phyloP scores from a whole-genome alignment of 805 yeast species.

The Schizosaccharomyces octosporus region DNA sequence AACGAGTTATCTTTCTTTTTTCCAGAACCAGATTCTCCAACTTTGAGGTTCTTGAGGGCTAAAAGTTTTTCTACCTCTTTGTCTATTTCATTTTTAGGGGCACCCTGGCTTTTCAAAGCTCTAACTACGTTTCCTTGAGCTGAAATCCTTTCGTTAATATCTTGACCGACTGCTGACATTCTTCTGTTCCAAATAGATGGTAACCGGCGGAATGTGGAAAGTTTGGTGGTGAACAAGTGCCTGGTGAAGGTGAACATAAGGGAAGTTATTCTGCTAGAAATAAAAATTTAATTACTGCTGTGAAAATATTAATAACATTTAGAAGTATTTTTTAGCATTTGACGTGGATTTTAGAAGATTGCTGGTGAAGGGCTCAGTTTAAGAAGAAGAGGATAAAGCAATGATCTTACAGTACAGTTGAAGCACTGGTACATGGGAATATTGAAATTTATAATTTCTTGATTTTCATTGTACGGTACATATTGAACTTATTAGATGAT shows the following conservation, averaged over 20 bases:
- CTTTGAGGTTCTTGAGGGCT: background rate
- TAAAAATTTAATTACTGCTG: background rate
- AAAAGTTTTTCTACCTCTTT: background rate
- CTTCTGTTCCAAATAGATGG: background rate
- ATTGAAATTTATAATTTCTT: too few relatives aligned
- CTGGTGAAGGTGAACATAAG: background rate
- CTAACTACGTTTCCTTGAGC: background rate
- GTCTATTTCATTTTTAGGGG: background rate
- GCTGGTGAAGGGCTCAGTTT: too few relatives aligned
- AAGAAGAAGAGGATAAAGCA: too few relatives aligned
- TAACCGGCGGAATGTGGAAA: background rate
- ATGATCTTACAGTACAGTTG: too few relatives aligned
- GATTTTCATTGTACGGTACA: too few relatives aligned
- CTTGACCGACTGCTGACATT: background rate
- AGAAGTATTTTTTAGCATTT: too few relatives aligned
- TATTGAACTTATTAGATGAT: too few relatives aligned
- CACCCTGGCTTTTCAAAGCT: background rate
- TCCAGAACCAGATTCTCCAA: background rate
- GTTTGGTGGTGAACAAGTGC: background rate
- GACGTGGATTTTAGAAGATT: too few relatives aligned
- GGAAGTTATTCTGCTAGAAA: background rate
- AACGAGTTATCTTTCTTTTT: slow-evolving; percentile 17
- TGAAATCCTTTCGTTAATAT: background rate
- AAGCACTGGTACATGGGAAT: too few relatives aligned
- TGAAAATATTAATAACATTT: background rate